phyloP scores from a whole-genome alignment of 1,284 basidiomycete genomes.

The Fomitopsis betulina region DNA sequence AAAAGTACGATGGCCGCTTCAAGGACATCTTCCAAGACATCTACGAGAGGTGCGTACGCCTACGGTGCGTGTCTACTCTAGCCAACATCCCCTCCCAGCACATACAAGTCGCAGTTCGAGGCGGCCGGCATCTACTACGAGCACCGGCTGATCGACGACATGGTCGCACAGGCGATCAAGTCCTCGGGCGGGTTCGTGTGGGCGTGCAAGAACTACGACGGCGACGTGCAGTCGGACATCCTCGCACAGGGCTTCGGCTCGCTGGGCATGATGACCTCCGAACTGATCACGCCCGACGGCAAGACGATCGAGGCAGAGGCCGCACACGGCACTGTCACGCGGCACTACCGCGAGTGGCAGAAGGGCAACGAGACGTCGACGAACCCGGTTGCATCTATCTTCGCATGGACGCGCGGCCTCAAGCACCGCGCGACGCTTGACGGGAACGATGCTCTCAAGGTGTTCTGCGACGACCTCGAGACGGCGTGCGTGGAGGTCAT shows the following conservation, averaged over 20 bases:
- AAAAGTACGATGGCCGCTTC: constrained; percentile 96
- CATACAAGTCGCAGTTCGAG: constrained; percentile 86
- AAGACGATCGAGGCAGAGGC: constrained; percentile 90
- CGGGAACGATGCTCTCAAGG: constrained; percentile 69
- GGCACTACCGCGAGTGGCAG: constrained; percentile 97
- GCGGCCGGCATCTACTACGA: constrained; percentile 90
- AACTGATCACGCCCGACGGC: constrained; percentile 95
- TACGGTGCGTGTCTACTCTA: constrained; percentile 14
- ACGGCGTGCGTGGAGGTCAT: constrained; percentile 89
- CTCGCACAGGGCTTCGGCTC: constrained; percentile 93
- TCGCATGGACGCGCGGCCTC: constrained; percentile 96
- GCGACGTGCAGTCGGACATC: constrained; percentile 90
- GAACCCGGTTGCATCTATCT: constrained; percentile 98
- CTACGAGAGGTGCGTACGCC: constrained; percentile 60
- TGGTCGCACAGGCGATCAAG: constrained; percentile 98
- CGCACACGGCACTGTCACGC: constrained; percentile 91
- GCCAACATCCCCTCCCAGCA: constrained; percentile 29
- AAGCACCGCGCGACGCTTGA: constrained; percentile 94
- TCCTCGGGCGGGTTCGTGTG: constrained; percentile 95
- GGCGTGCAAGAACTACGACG: constrained; percentile 98
- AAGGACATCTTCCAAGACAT: constrained; percentile 98
- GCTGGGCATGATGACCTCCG: constrained; percentile 97
- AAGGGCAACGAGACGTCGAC: constrained; percentile 96
- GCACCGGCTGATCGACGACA: constrained; percentile 90
- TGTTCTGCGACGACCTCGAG: constrained; percentile 84